phyloP scores from a whole-genome alignment of 1,139 yeast genomes.

The Hanseniaspora uvarum region DNA sequence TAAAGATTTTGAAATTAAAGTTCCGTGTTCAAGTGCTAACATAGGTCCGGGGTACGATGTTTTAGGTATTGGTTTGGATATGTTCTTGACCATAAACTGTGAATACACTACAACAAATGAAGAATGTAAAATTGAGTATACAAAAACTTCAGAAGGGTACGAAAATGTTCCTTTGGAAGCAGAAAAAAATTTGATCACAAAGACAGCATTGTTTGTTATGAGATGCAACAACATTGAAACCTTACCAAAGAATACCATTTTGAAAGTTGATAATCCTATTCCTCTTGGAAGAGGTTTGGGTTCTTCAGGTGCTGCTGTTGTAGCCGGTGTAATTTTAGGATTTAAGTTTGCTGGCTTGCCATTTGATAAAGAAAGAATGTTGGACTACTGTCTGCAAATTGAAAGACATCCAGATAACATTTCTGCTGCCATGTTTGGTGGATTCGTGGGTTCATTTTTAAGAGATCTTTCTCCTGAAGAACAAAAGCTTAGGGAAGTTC shows the following conservation, averaged over 20 bases:
- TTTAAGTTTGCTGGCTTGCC: conserved; percentile 69
- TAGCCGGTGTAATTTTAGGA: conserved; percentile 90
- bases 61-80: conserved; percentile 73
- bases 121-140: conserved; percentile 61
- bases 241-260: conserved; percentile 77
- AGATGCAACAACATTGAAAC: conserved; percentile 64
- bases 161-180: conserved; percentile 66
- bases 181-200: conserved; percentile 73
- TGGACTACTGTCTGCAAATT: conserved; percentile 90
- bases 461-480: conserved; percentile 68
- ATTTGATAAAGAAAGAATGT: conserved; percentile 66
- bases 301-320: conserved; percentile 97
- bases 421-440: conserved; percentile 98
- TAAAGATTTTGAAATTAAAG: conserved; percentile 50
- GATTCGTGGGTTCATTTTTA: conserved; percentile 89
- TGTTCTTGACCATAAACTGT: conserved; percentile 63
- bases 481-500: conserved; percentile 63
- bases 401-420: conserved; percentile 98
- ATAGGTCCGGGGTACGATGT: conserved; percentile 98
- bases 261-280: conserved; percentile 77
- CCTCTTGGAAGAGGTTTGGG: conserved; percentile 96
- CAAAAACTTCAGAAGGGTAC: conserved; percentile 63
- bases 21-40: conserved; percentile 95
- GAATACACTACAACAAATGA: conserved; percentile 46
- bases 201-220: conserved; percentile 82